Conservation (phyloP, 768 basidiomycete genomes). For the Kwoniella sp. region DNA sequence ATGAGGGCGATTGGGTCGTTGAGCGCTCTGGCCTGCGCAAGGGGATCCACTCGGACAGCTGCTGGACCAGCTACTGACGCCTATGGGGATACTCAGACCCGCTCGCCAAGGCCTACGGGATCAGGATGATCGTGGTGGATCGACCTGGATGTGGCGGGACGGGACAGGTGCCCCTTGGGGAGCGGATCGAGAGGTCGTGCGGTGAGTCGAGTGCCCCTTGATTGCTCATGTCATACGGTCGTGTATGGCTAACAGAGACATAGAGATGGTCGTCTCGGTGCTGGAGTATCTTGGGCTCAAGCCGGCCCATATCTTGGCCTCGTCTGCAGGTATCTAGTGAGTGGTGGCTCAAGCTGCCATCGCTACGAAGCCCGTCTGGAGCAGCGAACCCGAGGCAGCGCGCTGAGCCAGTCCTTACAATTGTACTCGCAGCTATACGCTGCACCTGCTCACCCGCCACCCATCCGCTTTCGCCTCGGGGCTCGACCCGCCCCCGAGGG, state of each 20-base stretch:
- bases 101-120: slow-evolving; percentile 27
- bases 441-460: slow-evolving; percentile 30
- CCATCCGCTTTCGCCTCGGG: slow-evolving; percentile 17
- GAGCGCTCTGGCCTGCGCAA: neutral
- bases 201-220: slow-evolving; percentile 17
- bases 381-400: too few species aligned
- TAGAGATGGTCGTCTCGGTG: slow-evolving; percentile 41
- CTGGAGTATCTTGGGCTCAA: slow-evolving; percentile 33
- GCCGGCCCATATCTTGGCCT: slow-evolving; percentile 30
- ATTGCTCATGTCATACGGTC: neutral
- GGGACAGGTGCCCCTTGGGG: slow-evolving; percentile 24
- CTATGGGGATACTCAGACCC: slow-evolving; percentile 29
- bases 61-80: too few species aligned
- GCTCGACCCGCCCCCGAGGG: slow-evolving; percentile 27
- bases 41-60: too few species aligned
- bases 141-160: slow-evolving; percentile 42
- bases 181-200: slow-evolving; percentile 30
- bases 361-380: too few species aligned
- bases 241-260: too few species aligned
- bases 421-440: slow-evolving; percentile 36
- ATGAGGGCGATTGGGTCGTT: neutral
- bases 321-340: slow-evolving; percentile 44
- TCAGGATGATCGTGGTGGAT: slow-evolving; percentile 41
- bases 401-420: too few species aligned
- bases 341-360: too few species aligned